Percentiles rank a stretch among this genome's conserved stretches.
Conservation (phyloP, 1,139 yeast species). For the Blastobotrys elegans region DNA sequence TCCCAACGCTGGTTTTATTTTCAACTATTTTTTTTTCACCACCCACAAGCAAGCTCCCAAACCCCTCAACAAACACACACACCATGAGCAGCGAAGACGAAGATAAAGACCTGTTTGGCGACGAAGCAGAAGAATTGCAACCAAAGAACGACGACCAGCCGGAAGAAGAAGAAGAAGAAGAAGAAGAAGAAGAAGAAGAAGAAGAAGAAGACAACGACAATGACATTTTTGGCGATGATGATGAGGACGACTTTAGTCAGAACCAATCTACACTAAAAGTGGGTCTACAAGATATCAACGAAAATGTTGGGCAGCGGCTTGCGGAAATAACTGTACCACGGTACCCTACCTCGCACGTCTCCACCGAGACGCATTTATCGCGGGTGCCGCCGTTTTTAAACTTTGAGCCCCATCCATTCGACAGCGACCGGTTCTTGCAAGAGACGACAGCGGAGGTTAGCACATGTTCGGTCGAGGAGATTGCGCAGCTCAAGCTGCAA, state of each 20-base stretch:
- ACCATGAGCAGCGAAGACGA: conserved; percentile 2
- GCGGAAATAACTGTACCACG: conserved; percentile 63
- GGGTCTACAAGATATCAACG: conserved; percentile 15
- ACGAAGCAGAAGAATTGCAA: conserved; percentile 7
- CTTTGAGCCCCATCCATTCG: conserved; percentile 84
- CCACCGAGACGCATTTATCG: conserved; percentile 45
- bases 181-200: conserved; percentile 7
- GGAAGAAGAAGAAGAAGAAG: background rate
- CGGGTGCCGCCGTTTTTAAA: conserved; percentile 78
- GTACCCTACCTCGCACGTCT: conserved; percentile 53
- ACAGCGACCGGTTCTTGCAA: conserved; percentile 58
- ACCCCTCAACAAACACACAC: no score
- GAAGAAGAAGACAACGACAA: conserved; percentile 19
- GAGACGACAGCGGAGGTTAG: conserved; percentile 22
- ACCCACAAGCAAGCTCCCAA: no score
- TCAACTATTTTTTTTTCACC: no score
- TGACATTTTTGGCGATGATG: conserved; percentile 19
- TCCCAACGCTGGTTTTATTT: no score
- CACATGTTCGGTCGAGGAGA: conserved; percentile 38
- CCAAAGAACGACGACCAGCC: conserved; percentile 14
- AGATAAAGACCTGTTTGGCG: conserved; percentile 12
- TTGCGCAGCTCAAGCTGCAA: conserved; percentile 49
- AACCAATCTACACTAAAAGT: background rate
- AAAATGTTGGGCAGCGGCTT: conserved; percentile 20
- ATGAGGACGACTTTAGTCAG: conserved; percentile 1